Percentiles rank a stretch among this genome's conserved stretches.
Conservation (phyloP, 352 stramenopile species). For the Phytophthora quininea region DNA sequence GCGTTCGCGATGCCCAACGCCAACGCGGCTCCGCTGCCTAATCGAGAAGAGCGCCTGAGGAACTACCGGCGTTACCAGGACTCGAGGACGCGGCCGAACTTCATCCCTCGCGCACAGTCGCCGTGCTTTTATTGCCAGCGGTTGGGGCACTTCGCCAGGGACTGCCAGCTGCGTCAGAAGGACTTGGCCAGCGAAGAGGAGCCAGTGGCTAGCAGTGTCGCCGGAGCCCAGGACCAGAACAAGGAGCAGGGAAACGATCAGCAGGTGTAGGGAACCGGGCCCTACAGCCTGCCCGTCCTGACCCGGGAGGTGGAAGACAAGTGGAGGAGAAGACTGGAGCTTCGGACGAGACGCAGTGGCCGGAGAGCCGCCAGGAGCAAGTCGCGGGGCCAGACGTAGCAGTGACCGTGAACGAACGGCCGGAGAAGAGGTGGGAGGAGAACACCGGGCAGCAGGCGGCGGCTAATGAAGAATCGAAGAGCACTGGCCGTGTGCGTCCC, state of each 20-base stretch:
- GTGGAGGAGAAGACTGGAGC: background rate
- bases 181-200: background rate
- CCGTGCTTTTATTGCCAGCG: background rate
- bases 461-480: background rate
- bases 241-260: background rate
- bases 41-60: background rate
- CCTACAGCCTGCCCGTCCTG: background rate
- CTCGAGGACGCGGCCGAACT: background rate
- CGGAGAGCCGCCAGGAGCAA: background rate
- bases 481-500: no score
- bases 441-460: background rate
- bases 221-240: background rate
- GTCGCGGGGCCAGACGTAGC: background rate
- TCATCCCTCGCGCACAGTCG: no score
- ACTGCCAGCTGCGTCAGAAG: background rate
- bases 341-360: background rate
- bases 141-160: background rate
- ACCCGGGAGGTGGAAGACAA: background rate
- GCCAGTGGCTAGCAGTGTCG: background rate
- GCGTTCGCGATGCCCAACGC: background rate
- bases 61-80: constrained; percentile 2
- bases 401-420: background rate
- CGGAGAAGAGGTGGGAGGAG: no score
- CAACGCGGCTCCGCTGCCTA: background rate
- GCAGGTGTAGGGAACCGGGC: background rate